Conservation (phyloP, 768 basidiomycete species). For the Erythrobasidium yunnanense region DNA sequence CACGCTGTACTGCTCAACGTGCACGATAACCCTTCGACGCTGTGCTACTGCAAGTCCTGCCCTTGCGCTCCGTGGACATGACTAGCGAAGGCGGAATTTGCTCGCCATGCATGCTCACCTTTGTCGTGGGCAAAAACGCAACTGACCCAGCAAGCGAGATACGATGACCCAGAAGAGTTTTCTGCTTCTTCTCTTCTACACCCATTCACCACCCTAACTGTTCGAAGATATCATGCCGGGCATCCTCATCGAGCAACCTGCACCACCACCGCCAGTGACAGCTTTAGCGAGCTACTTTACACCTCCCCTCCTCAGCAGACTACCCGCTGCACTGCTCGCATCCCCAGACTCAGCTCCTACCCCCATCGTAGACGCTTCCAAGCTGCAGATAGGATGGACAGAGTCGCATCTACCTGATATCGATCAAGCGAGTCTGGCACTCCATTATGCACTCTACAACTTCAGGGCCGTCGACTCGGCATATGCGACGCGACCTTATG, state of each 20-base stretch:
- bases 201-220: no score
- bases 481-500: constrained; percentile 60
- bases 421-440: constrained; percentile 66
- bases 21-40: no score
- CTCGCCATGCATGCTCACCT: no score
- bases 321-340: constrained; percentile 9
- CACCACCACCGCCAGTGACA: not conserved
- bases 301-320: constrained; percentile 8
- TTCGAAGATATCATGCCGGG: no score
- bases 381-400: constrained; percentile 50
- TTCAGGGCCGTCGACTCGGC: constrained; percentile 52
- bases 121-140: no score
- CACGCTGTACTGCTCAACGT: no score
- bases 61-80: no score
- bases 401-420: constrained; percentile 71
- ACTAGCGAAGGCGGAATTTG: no score
- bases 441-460: constrained; percentile 72
- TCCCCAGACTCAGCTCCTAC: not conserved
- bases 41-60: no score
- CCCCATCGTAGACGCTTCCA: not conserved
- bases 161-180: no score
- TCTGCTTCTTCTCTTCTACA: no score
- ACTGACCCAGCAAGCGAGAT: no score
- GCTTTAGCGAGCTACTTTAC: not conserved
- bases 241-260: not conserved